These are phyloP conservation scores for Spinacia oleracea DNA, from an alignment of 179 eudicot genomes.

Conservation along the genomic window DNA sequence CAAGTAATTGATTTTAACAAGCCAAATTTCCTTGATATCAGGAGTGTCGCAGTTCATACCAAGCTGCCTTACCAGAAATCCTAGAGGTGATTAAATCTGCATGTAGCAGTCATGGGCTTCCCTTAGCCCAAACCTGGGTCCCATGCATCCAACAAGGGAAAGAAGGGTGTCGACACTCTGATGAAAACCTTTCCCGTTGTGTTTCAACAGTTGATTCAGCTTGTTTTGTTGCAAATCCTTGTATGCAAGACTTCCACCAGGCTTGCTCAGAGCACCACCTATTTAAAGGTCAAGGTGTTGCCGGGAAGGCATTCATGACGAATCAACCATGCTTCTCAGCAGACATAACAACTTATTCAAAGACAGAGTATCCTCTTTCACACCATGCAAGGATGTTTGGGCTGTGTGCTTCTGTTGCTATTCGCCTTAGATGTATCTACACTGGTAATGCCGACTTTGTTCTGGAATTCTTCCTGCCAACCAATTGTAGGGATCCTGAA, in stretches of 20 bases:
- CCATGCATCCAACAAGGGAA: slow-evolving; percentile 80
- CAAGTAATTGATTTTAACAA: not conserved
- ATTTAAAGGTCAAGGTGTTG: slow-evolving; percentile 79
- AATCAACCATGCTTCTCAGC: slow-evolving; percentile 76
- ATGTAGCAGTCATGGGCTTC: slow-evolving; percentile 62
- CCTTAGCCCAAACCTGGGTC: slow-evolving; percentile 95
- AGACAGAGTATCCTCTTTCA: slow-evolving; percentile 85
- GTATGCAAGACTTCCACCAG: slow-evolving; percentile 59
- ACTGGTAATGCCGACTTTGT: slow-evolving; percentile 70
- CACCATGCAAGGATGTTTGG: slow-evolving; percentile 88
- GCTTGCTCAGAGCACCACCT: slow-evolving; percentile 92
- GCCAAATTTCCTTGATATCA: slow-evolving; percentile 25
- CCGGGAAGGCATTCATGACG: slow-evolving; percentile 69
- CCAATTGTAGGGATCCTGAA: slow-evolving; percentile 50
- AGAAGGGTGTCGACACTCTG: slow-evolving; percentile 71
- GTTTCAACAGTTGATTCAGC: slow-evolving; percentile 82
- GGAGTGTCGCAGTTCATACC: slow-evolving; percentile 54
- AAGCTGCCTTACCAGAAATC: slow-evolving; percentile 75
- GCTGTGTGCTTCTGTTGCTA: slow-evolving; percentile 78
- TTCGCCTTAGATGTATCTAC: slow-evolving; percentile 65
- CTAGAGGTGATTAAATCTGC: slow-evolving; percentile 62
- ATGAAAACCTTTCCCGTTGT: slow-evolving; percentile 61
- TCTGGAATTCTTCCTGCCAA: slow-evolving; percentile 81
- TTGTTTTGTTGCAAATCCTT: slow-evolving; percentile 58
- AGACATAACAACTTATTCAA: slow-evolving; percentile 59